phyloP scores from a whole-genome alignment of 306 rosid species.

The Cercis canadensis region DNA sequence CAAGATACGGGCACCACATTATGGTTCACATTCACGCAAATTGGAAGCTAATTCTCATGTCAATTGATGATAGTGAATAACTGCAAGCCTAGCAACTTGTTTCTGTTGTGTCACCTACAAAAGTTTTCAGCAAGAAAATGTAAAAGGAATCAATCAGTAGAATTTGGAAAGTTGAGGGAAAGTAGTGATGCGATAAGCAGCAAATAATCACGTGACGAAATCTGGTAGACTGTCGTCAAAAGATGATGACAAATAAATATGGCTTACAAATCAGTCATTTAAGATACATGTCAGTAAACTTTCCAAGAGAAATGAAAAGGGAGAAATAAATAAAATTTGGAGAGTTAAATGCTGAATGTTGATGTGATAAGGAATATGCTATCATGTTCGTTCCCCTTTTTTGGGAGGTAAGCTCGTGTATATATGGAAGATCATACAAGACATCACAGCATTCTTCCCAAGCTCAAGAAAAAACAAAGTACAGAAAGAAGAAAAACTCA shows the following conservation, averaged over 20 bases:
- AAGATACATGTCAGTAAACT: conserved; percentile 22
- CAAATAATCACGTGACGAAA: no score
- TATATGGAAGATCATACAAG: conserved; percentile 31
- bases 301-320: conserved; percentile 30
- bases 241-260: conserved; percentile 23
- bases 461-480: background rate
- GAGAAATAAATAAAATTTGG: background rate
- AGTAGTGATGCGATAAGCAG: no score
- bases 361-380: conserved; percentile 43
- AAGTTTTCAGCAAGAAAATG: background rate
- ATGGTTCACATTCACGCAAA: conserved; percentile 2
- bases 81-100: conserved; percentile 28
- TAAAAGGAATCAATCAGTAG: no score
- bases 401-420: conserved; percentile 35
- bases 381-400: conserved; percentile 34
- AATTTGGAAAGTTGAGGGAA: no score
- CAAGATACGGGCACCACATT: background rate
- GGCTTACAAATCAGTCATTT: conserved; percentile 26
- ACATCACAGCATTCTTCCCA: conserved; percentile 32
- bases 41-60: conserved; percentile 26
- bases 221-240: background rate
- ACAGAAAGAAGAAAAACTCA: background rate
- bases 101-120: background rate
- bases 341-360: conserved; percentile 35
- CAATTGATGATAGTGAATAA: conserved; percentile 5